Evolutionary conservation across 768 basidiomycete species (phyloP), one percentile per base, ranked within the genome.

Genomic region (Lactifluus piperatus): DNA sequence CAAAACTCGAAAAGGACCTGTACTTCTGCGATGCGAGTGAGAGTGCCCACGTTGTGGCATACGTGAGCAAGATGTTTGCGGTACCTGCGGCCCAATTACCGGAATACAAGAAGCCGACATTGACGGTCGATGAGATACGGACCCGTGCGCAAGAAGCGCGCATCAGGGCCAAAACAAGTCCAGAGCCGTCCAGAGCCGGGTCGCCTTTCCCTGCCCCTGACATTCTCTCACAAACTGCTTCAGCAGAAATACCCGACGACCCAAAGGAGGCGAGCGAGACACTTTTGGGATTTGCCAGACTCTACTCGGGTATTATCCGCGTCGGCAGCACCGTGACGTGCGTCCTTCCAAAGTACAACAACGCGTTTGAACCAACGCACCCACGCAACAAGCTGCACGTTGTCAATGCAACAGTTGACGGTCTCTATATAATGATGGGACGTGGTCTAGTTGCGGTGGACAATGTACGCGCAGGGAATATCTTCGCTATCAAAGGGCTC

Each of bases 31-130:
- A 82, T 54, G 78, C 80, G 2, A 75, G 67, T 1, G 63, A 79
- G 1, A 76, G 77, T 6, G 84, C 86, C 0, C 81, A 73, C 57
- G 76, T 93, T 13, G 81, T 85, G 16, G 95, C 86, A 6, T 97
- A 94, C 71, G 88, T 97, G 48, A 95, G 91, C 79, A 99, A 98
- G 72, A 99, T 98, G 95, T 97, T 98, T 68, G 93, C 94, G 1
- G 86, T 97, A 0, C 73, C 83, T n/a, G 73, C 71, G 22, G 81
- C 81, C 56, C 88, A 94, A 49, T 74, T 99, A 24, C 95, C 95
- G 0, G 89, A 94, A 68, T 85, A 88, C 71, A 91, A 90, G 72
- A 83, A 83, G 67, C 85, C 77, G 65, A 75, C 80, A 18, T 66
- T 91, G 48, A 91, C 87, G 0, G 87, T 89, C 0, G 92, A 94